Percentiles rank a stretch among this genome's conserved stretches.
These are phyloP conservation scores for Thelonectria olida DNA, from an alignment of 2,329 filamentous ascomycete genomes.

Conservation along the genomic window DNA sequence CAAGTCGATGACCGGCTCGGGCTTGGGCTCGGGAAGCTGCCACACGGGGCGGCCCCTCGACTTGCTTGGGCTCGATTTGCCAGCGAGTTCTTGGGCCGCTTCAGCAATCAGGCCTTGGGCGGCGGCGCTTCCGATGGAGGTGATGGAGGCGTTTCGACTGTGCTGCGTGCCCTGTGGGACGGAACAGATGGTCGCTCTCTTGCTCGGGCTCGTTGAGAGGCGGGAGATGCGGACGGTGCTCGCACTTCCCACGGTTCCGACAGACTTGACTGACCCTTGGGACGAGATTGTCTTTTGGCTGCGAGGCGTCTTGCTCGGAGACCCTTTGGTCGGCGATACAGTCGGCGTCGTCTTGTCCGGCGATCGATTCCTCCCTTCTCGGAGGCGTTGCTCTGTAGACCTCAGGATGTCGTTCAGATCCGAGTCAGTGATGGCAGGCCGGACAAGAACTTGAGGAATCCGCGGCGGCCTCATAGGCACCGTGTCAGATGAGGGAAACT, in stretches of 20 bases:
- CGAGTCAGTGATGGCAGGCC: conserved; percentile 51
- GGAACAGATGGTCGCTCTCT: conserved; percentile 34
- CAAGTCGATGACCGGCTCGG: conserved; percentile 23
- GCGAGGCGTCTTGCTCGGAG: conserved; percentile 41
- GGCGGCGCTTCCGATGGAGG: conserved; percentile 46
- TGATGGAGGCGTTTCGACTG: conserved; percentile 40
- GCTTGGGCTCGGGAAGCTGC: conserved; percentile 26
- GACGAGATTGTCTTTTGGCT: conserved; percentile 37
- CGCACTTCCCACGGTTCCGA: conserved; percentile 30
- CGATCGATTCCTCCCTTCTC: conserved; percentile 47
- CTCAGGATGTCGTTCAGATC: conserved; percentile 61
- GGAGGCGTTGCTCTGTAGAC: conserved; percentile 62
- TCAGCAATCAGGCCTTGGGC: conserved; percentile 54
- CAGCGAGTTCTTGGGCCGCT: conserved; percentile 48
- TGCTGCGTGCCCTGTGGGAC: conserved; percentile 29
- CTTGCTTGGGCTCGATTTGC: conserved; percentile 56
- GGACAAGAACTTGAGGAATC: conserved; percentile 29
- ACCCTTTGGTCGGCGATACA: conserved; percentile 39
- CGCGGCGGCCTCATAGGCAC: conserved; percentile 18
- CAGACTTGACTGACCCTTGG: conserved; percentile 34
- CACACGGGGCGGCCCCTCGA: conserved; percentile 36
- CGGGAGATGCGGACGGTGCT: conserved; percentile 32
- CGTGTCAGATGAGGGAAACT: conserved; percentile 23
- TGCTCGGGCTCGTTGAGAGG: conserved; percentile 41
- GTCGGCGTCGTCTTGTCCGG: conserved; percentile 42